Percentiles rank a stretch among this genome's conserved stretches.
These are phyloP conservation scores for Plantago rigida DNA, from an alignment of 305 asterid species.

Conservation along the genomic window DNA sequence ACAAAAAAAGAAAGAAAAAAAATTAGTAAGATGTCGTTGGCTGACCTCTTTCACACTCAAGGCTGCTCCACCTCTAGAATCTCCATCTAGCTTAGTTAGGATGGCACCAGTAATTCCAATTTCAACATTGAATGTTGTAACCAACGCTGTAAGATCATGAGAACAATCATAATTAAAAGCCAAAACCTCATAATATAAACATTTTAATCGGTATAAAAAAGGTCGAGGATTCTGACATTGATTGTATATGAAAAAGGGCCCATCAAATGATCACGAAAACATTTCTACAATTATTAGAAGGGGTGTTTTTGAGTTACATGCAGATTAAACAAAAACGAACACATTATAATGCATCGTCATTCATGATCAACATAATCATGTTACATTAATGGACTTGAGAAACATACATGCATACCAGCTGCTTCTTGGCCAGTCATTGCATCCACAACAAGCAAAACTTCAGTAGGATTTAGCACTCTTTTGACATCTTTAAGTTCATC, in stretches of 20 bases:
- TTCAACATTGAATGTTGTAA: conserved; percentile 89
- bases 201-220: too few relatives aligned
- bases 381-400: conserved; percentile 10
- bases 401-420: conserved; percentile 52
- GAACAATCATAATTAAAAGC: conserved; percentile 23
- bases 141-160: conserved; percentile 50
- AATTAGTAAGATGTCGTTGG: conserved; percentile 19
- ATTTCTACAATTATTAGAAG: too few relatives aligned
- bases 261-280: too few relatives aligned
- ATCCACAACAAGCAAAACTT: conserved; percentile 92
- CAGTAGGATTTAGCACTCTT: conserved; percentile 71
- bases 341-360: conserved; percentile 12
- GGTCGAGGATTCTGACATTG: neutral
- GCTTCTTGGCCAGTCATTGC: conserved; percentile 99
- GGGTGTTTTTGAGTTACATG: too few relatives aligned
- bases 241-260: too few relatives aligned
- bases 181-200: neutral
- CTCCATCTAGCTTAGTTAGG: conserved; percentile 92
- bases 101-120: conserved; percentile 99
- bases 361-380: conserved; percentile 17
- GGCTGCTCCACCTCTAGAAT: conserved; percentile 99
- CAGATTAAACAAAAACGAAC: conserved; percentile 9
- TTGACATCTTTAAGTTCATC: conserved; percentile 92
- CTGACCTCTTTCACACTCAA: conserved; percentile 91
- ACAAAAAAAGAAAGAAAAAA: neutral